A percentile compares a stretch with the other conserved stretches of the same genome.
Evolutionary conservation across 2,329 filamentous ascomycete species (phyloP).

Genomic region (Ampelomyces quisqualis): DNA sequence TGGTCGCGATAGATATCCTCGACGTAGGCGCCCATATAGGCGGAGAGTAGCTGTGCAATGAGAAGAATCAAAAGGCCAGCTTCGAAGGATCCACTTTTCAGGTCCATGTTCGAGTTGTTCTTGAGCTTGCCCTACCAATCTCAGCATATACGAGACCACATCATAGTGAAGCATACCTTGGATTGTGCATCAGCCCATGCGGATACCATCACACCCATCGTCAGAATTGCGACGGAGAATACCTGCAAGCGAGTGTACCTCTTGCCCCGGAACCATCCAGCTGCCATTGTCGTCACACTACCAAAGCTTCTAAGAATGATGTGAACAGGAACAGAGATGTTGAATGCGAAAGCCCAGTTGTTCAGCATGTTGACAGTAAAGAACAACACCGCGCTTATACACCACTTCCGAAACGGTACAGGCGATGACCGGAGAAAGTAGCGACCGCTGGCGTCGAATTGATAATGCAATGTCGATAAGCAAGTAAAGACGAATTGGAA

Average conservation of each 20-base stretch:
- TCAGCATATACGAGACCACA: slow-evolving; percentile 7
- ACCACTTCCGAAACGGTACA: slow-evolving; percentile 82
- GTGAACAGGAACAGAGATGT: slow-evolving; percentile 93
- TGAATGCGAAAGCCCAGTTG: slow-evolving; percentile 96
- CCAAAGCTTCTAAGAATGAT: slow-evolving; percentile 95
- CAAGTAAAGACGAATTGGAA: slow-evolving; percentile 63
- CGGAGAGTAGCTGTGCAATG: slow-evolving; percentile 83
- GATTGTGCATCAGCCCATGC: slow-evolving; percentile 85
- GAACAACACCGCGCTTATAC: slow-evolving; percentile 86
- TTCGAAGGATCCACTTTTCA: slow-evolving; percentile 53
- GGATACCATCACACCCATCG: slow-evolving; percentile 79
- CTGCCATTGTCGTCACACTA: slow-evolving; percentile 90
- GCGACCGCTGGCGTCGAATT: slow-evolving; percentile 57
- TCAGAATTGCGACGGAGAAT: slow-evolving; percentile 77
- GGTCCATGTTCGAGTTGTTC: slow-evolving; percentile 44
- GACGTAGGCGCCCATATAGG: slow-evolving; percentile 92
- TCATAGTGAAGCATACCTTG: slow-evolving; percentile 60
- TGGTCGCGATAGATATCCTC: slow-evolving; percentile 85
- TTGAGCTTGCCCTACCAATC: slow-evolving; percentile 46
- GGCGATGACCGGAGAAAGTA: slow-evolving; percentile 74
- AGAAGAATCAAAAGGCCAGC: slow-evolving; percentile 81
- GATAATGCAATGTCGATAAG: slow-evolving; percentile 52
- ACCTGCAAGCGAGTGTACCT: slow-evolving; percentile 79
- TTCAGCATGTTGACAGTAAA: slow-evolving; percentile 94
- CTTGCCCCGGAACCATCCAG: slow-evolving; percentile 86